A percentile compares a stretch with the other conserved stretches of the same genome.
Evolutionary conservation across 306 rosid genomes (phyloP).

Genomic region (Ormosia emarginata): DNA sequence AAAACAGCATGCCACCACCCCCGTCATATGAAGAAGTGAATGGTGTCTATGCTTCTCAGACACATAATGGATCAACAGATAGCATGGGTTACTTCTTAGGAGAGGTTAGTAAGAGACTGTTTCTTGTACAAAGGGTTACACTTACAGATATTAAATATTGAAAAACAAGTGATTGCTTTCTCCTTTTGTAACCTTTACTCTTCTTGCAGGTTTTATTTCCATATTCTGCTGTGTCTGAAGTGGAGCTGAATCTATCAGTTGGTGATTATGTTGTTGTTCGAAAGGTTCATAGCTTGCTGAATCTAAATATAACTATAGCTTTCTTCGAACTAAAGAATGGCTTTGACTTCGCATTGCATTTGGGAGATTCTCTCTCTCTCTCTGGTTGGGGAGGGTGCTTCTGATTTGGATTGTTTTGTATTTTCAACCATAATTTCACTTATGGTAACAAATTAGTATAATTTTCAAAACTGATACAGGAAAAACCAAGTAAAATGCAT

Average conservation of each 20-base stretch:
- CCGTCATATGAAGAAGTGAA: constrained; percentile 89
- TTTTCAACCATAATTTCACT: neutral
- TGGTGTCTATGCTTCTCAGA: constrained; percentile 71
- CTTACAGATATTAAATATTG: neutral
- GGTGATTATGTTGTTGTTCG: constrained; percentile 86
- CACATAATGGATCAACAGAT: constrained; percentile 65
- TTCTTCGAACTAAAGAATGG: neutral
- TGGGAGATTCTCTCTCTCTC: neutral
- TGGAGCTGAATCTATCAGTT: constrained; percentile 71
- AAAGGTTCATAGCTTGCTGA: constrained; percentile 51
- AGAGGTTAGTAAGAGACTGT: constrained; percentile 57
- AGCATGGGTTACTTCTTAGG: constrained; percentile 84
- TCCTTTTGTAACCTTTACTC: constrained; percentile 19
- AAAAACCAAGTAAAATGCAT: neutral
- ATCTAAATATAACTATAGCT: constrained; percentile 16
- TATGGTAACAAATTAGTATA: neutral
- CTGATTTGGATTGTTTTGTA: neutral
- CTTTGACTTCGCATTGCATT: neutral
- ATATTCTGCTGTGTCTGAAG: constrained; percentile 72
- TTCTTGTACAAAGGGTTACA: neutral
- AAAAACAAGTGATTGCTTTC: constrained; percentile 2
- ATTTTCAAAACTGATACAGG: constrained; percentile 6
- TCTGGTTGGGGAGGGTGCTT: neutral
- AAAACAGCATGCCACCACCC: constrained; percentile 74
- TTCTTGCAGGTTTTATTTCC: constrained; percentile 66